Evolutionary conservation across 371 early-diverging fungal genomes (phyloP).

Genomic region (Thermomucor indicae-seudaticae): DNA sequence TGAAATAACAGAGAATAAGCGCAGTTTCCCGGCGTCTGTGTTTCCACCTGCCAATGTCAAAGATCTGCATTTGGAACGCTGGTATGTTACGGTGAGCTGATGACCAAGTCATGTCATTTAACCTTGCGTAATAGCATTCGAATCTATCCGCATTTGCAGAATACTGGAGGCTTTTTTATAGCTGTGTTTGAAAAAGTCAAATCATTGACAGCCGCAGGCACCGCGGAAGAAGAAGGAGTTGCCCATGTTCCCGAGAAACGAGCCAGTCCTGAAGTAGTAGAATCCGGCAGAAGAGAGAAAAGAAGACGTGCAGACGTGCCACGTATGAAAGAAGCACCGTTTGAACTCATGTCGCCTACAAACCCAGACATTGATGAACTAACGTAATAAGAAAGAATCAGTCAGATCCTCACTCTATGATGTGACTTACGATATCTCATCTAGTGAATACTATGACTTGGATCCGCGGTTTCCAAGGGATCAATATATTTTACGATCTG

Average conservation of each 20-base stretch:
- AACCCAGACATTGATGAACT: slow-evolving; percentile 57
- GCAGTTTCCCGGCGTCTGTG: slow-evolving; percentile 50
- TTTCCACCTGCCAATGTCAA: slow-evolving; percentile 78
- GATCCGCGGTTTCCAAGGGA: slow-evolving; percentile 66
- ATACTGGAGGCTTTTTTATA: slow-evolving; percentile 99
- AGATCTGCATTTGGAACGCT: slow-evolving; percentile 73
- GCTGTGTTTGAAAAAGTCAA: slow-evolving; percentile 91
- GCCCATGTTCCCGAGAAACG: slow-evolving; percentile 11
- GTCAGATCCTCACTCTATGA: not conserved
- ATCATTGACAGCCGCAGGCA: slow-evolving; percentile 51
- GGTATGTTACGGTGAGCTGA: slow-evolving; percentile 40
- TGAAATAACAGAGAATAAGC: slow-evolving; percentile 45
- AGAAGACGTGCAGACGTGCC: slow-evolving; percentile 55
- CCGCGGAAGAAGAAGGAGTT: not conserved
- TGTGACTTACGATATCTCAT: slow-evolving; percentile 3
- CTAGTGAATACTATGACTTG: slow-evolving; percentile 67
- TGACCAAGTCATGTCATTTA: not conserved
- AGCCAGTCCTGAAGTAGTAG: slow-evolving; percentile 13
- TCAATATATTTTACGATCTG: slow-evolving; percentile 82
- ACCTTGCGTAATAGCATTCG: slow-evolving; percentile 61
- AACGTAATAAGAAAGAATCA: slow-evolving; percentile 18
- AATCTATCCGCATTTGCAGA: slow-evolving; percentile 93
- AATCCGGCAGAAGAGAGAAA: slow-evolving; percentile 29
- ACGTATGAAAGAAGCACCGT: slow-evolving; percentile 69
- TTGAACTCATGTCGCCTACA: slow-evolving; percentile 59